A percentile compares a stretch with the other conserved stretches of the same genome.
Conservation (phyloP, 1,284 basidiomycete species). For the Cutaneotrichosporon cavernicola region DNA sequence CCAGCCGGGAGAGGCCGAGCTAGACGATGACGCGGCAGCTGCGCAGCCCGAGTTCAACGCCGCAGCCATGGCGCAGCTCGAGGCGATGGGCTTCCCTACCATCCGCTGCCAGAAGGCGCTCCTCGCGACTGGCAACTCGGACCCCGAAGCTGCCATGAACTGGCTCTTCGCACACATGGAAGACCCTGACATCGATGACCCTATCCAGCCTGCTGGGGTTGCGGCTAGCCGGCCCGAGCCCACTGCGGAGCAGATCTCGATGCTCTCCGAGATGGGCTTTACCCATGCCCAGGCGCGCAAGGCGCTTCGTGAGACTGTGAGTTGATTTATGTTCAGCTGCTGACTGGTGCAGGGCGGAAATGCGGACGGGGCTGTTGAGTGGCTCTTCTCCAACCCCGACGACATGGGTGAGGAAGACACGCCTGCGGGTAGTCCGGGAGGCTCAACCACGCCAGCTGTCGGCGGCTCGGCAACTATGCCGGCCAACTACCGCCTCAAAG, state of each 20-base stretch:
- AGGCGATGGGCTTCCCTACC: conserved; percentile 83
- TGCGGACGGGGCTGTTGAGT: conserved; percentile 84
- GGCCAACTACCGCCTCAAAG: conserved; percentile 75
- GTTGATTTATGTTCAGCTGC: conserved; percentile 32
- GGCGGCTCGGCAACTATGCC: conserved; percentile 66
- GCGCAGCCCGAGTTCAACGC: conserved; percentile 61
- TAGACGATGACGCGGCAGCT: conserved; percentile 62
- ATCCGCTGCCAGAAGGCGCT: conserved; percentile 83
- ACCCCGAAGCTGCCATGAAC: conserved; percentile 83
- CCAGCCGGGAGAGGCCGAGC: conserved; percentile 68
- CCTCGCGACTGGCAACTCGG: conserved; percentile 77
- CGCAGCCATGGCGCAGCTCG: conserved; percentile 69
- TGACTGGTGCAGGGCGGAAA: conserved; percentile 62
- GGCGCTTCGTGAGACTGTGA: conserved; percentile 79
- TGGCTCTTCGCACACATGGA: conserved; percentile 97
- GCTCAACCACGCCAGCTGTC: conserved; percentile 22
- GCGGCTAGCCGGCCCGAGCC: conserved; percentile 58
- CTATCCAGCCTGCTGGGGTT: conserved; percentile 58
- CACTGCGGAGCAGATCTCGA: conserved; percentile 64
- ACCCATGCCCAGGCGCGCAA: conserved; percentile 78
- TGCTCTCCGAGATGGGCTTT: conserved; percentile 93
- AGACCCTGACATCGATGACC: conserved; percentile 88
- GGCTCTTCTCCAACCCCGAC: conserved; percentile 94
- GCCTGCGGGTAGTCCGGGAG: background rate
- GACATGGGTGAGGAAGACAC: conserved; percentile 66